Evolutionary conservation across 2,329 filamentous ascomycete genomes (phyloP), one percentile per base, ranked within the genome.

Genomic region (Ophiognomonia clavigignenti-juglandacearum): DNA sequence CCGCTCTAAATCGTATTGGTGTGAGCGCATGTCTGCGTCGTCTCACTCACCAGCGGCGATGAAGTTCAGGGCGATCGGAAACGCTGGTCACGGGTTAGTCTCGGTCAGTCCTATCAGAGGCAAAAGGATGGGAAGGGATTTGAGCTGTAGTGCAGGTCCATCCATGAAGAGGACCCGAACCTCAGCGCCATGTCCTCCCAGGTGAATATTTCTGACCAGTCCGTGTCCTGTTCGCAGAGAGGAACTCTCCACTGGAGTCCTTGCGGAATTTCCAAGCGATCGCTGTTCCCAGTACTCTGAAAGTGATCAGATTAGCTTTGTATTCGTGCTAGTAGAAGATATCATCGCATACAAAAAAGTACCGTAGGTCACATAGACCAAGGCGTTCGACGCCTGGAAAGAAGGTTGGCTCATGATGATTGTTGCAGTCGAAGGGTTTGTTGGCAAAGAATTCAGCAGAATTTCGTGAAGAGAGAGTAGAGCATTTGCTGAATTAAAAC

Each of bases 1-100:
- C 82, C 82, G 81, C 83, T 81, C 75, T 73, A 70, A 65, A 70
- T 72, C 68, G 73, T 56, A 59, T 55, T 54, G 54, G 51, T 57
- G 57, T 52, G 54, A 58, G 56, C 54, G 57, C 42, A 54, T 57
- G 47, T 53, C 48, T 54, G 52, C 60, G 61, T 64, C n/a, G 64
- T 66, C 67, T 69, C 45, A 92, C 88, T 92, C 82, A 93, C 88
- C 86, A 73, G 87, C 88, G 66, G 88, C 88, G 72, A 93, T 87
- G 73, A 93, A 93, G 72, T 93, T 93, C 63, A 93, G 75, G 66
- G 88, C 86, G 67, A 93, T 72, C 58, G 88, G 88, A 55, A 89
- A 71, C 56, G 85, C 88, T 93, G 59, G 51, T 57, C 3, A 24
- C 4, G 9, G 22, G 20, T 40, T 20, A 53, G 44, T 10, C 39